These are phyloP conservation scores for Pyricularia sp. DNA, from an alignment of 2,329 filamentous ascomycete species.

Conservation along the genomic window DNA sequence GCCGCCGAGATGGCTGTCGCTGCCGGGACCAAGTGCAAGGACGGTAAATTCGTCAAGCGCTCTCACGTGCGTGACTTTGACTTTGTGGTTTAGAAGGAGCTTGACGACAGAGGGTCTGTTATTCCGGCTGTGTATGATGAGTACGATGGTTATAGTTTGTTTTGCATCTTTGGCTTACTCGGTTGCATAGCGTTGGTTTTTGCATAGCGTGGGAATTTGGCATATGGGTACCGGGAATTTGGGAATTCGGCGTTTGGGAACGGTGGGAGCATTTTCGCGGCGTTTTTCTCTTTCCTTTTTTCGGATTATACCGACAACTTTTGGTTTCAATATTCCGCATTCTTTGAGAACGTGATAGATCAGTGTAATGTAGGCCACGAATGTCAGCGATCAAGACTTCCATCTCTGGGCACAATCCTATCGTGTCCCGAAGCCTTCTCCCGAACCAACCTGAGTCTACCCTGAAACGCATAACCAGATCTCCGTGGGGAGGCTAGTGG, in stretches of 20 bases:
- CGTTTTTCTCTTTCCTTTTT: not conserved
- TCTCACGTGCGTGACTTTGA: not conserved
- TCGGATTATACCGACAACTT: not conserved
- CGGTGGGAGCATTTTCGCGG: not conserved
- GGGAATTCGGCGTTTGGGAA: not conserved
- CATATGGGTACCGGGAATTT: not conserved
- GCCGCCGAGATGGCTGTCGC: conserved; percentile 30
- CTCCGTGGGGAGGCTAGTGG: too few species aligned
- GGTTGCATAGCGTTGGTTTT: not conserved
- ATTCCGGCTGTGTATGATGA: too few species aligned
- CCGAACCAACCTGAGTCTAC: too few species aligned
- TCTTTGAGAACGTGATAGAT: too few species aligned
- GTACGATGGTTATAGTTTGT: not conserved
- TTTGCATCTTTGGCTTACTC: not conserved
- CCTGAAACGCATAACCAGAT: too few species aligned
- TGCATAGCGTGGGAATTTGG: not conserved
- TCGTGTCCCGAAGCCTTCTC: too few species aligned
- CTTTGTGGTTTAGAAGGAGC: not conserved
- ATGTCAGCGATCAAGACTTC: too few species aligned
- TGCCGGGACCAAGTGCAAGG: conserved; percentile 32
- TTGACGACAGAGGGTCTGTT: not conserved
- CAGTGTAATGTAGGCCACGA: too few species aligned
- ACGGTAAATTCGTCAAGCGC: not conserved
- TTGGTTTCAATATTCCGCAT: not conserved
- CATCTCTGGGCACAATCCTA: too few species aligned